Evolutionary conservation across 208 protist species (phyloP).

Genomic region (Leishmania braziliensis): DNA sequence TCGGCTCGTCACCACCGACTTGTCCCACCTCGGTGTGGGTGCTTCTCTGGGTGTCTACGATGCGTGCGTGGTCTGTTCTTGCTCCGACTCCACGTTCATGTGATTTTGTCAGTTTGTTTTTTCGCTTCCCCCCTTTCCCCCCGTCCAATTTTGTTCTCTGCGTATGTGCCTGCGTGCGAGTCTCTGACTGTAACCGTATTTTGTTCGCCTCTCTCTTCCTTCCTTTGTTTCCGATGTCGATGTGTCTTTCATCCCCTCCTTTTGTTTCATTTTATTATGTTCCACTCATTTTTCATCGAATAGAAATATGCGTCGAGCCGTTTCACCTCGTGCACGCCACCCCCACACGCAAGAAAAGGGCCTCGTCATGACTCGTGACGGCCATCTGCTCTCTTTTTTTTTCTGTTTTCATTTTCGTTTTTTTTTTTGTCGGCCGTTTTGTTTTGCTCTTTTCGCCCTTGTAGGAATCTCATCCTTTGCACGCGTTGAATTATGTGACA

Average conservation of each 20-base stretch:
- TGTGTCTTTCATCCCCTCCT: background rate
- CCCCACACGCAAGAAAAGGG: background rate
- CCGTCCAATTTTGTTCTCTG: background rate
- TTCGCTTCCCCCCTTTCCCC: background rate
- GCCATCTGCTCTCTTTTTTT: background rate
- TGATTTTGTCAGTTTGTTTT: background rate
- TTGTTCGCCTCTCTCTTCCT: background rate
- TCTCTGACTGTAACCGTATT: background rate
- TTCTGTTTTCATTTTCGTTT: slow-evolving; percentile 1
- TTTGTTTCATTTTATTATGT: background rate
- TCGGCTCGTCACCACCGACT: background rate
- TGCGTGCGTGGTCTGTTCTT: background rate
- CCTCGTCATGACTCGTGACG: background rate
- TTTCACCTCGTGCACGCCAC: background rate
- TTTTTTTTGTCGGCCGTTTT: background rate
- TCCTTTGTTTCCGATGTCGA: background rate
- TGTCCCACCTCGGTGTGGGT: background rate
- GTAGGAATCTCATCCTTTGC: background rate
- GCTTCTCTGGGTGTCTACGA: background rate
- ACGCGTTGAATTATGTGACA: background rate
- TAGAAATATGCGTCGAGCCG: background rate
- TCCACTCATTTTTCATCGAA: background rate
- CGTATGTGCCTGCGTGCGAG: background rate
- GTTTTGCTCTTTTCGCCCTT: background rate
- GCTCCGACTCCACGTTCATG: background rate